Base-by-base conservation (phyloP, 2,329 filamentous ascomycete species). In the Colletotrichum sp. region DNA sequence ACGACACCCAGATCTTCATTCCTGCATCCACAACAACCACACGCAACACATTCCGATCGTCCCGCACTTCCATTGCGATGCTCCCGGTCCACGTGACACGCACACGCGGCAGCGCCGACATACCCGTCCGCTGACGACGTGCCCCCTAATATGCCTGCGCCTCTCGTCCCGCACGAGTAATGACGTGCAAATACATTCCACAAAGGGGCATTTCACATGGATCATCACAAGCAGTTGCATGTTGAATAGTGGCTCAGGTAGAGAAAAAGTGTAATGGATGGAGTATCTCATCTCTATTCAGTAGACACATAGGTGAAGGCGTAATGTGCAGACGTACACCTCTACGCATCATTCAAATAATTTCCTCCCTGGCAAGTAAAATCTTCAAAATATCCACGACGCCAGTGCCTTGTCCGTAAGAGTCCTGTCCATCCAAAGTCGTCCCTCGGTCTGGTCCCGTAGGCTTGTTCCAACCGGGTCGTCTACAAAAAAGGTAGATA, bases 371-470 rank as follows among this genome's bases (percentile, higher is more conserved):
- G 58, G n/a, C 27, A 75, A 62, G 39, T 48, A 67, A 62, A 16
- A 74, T 61, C 43, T 70, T 43, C 58, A 70, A 75, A 75, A 66
- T 27, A 75, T 76, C 74, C 74, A 69, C 71, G 66, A 74, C 70
- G 70, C 70, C 74, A 39, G 48, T 74, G 74, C 70, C 71, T 56
- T 13, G 43, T 76, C 65, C 74, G 55, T 61, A 62, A 76, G n/a
- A 74, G 71, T 74, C 74, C 74, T 70, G 61, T 66, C 71, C 74
- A 70, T 74, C 66, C 71, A 75, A 76, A 70, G 27, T 62, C 74
- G 74, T 74, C 74, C 71, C 71, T 76, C 74, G 71, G 74, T 52
- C 64, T 74, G 71, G 71, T 60, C 74, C 74, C 74, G 74, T 76
- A 66, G 74, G 74, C 43, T 30, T 43, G 27, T 64, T 75, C 71